Evolutionary conservation across 768 basidiomycete species (phyloP).

Genomic region (Phallus indusiatus): DNA sequence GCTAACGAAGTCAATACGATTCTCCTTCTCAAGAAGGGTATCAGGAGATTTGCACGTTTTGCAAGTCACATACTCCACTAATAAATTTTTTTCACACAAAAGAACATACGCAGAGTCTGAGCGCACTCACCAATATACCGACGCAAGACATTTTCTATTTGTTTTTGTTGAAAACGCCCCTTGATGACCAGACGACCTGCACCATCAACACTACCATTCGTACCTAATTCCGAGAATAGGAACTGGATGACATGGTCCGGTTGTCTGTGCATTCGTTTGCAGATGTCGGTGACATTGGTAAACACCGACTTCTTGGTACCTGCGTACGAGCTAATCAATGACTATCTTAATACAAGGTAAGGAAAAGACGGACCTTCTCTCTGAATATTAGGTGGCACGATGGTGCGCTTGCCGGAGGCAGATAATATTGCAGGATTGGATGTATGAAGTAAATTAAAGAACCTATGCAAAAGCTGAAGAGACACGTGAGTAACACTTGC

Average conservation of each 20-base stretch:
- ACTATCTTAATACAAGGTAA: not conserved
- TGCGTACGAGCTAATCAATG: not conserved
- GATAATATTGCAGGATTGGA: slow-evolving; percentile 87
- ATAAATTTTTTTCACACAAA: not conserved
- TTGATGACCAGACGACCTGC: slow-evolving; percentile 89
- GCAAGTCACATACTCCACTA: slow-evolving; percentile 98
- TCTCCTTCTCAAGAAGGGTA: slow-evolving; percentile 93
- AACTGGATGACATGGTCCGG: slow-evolving; percentile 98
- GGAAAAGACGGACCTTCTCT: slow-evolving; percentile 52
- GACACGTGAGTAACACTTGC: not conserved
- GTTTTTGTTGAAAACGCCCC: slow-evolving; percentile 97
- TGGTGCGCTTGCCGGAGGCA: slow-evolving; percentile 86
- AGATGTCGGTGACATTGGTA: slow-evolving; percentile 94
- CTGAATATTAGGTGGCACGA: slow-evolving; percentile 89
- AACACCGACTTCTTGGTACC: slow-evolving; percentile 95
- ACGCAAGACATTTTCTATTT: slow-evolving; percentile 92
- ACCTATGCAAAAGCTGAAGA: slow-evolving; percentile 77
- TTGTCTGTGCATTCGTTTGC: slow-evolving; percentile 95
- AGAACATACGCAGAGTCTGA: not conserved
- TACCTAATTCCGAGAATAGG: slow-evolving; percentile 97
- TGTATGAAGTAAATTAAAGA: slow-evolving; percentile 84
- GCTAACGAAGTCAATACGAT: slow-evolving; percentile 96
- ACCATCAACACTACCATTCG: slow-evolving; percentile 91
- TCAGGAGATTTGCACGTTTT: slow-evolving; percentile 99
- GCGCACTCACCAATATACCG: slow-evolving; percentile 80